phyloP scores from a whole-genome alignment of 495 filamentous ascomycete genomes.

The Chaetomium fimeti region DNA sequence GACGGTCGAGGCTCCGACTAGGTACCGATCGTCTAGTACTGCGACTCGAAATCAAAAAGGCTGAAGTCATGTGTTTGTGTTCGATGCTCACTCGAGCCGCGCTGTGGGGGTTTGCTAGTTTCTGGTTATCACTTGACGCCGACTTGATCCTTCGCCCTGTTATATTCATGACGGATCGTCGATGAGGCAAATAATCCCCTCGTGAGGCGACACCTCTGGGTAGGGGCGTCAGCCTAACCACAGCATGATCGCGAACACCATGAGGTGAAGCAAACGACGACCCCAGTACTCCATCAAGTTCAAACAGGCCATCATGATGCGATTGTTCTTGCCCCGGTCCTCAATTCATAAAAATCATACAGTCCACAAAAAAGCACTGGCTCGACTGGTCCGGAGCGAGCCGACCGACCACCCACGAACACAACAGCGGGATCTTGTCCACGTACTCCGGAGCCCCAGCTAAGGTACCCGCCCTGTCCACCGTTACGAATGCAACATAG shows the following conservation, averaged over 20 bases:
- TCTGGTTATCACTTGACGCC: background rate
- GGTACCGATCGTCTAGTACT: background rate
- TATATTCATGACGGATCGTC: background rate
- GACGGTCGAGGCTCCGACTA: background rate
- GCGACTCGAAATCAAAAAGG: background rate
- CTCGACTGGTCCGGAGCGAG: background rate
- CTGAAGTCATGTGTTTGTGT: background rate
- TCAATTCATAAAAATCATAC: no score
- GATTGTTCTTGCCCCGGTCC: no score
- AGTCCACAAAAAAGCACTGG: no score
- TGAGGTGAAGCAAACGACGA: slow-evolving; percentile 5
- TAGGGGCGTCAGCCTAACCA: slow-evolving; percentile 1
- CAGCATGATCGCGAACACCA: background rate
- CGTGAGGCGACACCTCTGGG: background rate
- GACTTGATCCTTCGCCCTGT: background rate
- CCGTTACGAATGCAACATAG: background rate
- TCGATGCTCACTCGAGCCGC: background rate
- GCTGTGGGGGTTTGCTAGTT: background rate
- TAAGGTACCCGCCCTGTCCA: background rate
- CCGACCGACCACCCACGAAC: slow-evolving; percentile 1
- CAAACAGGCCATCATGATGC: background rate
- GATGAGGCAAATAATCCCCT: background rate
- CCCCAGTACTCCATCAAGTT: background rate
- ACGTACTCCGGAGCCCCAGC: background rate
- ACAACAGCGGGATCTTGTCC: background rate